Evolutionary conservation across 441 rosid genomes (phyloP).

Genomic region (Pelargonium myrrhifolium): DNA sequence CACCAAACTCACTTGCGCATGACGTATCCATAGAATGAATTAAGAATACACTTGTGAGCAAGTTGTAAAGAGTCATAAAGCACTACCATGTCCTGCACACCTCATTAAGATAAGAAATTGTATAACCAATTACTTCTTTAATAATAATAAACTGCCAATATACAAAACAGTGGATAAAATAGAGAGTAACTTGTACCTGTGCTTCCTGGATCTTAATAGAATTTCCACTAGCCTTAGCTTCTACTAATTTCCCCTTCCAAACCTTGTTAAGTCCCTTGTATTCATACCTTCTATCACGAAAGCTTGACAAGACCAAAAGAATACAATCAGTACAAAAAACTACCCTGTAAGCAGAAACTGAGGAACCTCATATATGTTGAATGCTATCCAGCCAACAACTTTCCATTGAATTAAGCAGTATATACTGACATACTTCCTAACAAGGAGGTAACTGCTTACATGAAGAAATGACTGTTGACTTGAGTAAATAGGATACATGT

Average conservation of each 20-base stretch:
- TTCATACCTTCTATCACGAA: slow-evolving; percentile 97
- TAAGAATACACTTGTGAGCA: slow-evolving; percentile 96
- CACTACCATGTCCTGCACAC: slow-evolving; percentile 92
- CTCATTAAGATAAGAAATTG: slow-evolving; percentile 22
- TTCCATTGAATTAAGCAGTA: slow-evolving; percentile 5
- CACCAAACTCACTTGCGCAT: slow-evolving; percentile 87
- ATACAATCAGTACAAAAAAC: slow-evolving; percentile 20
- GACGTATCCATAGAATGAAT: slow-evolving; percentile 99
- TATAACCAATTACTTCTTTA: slow-evolving; percentile 15
- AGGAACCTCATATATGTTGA: slow-evolving; percentile 10
- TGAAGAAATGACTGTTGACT: slow-evolving; percentile 16
- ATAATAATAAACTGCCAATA: slow-evolving; percentile 12
- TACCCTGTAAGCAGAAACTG: not conserved
- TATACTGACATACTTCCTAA: slow-evolving; percentile 10
- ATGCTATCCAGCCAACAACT: slow-evolving; percentile 4
- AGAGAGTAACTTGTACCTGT: slow-evolving; percentile 44
- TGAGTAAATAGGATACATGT: slow-evolving; percentile 9
- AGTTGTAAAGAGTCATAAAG: slow-evolving; percentile 97
- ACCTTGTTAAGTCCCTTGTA: slow-evolving; percentile 96
- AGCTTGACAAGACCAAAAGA: slow-evolving; percentile 45
- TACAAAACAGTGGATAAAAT: slow-evolving; percentile 14
- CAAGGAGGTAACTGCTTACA: slow-evolving; percentile 1
- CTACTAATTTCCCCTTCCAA: slow-evolving; percentile 97
- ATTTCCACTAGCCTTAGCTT: slow-evolving; percentile 95
- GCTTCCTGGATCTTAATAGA: slow-evolving; percentile 97